Percentiles rank a stretch among this genome's conserved stretches.
phyloP scores from a whole-genome alignment of 2,329 filamentous ascomycete species.

The Botrytis hyacinthi region DNA sequence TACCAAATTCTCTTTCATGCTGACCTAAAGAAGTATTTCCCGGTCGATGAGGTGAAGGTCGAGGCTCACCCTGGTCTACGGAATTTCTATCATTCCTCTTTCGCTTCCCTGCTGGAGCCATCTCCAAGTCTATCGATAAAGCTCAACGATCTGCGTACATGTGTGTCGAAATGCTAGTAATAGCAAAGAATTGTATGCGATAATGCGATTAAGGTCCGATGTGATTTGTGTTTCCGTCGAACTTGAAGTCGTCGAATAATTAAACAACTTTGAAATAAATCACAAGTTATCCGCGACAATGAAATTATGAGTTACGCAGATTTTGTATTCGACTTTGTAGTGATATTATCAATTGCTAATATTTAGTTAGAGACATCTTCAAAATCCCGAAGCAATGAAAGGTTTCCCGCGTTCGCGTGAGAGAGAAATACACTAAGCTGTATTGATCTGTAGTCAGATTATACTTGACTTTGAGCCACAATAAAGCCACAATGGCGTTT shows the following conservation, averaged over 20 bases:
- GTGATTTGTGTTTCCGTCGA: neutral
- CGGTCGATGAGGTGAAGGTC: slow-evolving; percentile 63
- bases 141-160: slow-evolving; percentile 33
- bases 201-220: neutral
- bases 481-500: neutral
- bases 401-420: slow-evolving; percentile 22
- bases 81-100: slow-evolving; percentile 40
- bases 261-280: neutral
- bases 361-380: neutral
- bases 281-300: neutral
- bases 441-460: slow-evolving; percentile 17
- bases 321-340: neutral
- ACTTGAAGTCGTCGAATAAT: neutral
- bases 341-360: slow-evolving; percentile 1
- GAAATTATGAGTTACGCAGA: neutral
- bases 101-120: slow-evolving; percentile 38
- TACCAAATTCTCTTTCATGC: slow-evolving; percentile 55
- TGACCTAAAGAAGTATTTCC: slow-evolving; percentile 55
- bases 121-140: slow-evolving; percentile 30
- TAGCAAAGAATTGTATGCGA: neutral
- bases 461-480: neutral
- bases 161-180: slow-evolving; percentile 20
- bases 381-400: slow-evolving; percentile 7
- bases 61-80: slow-evolving; percentile 45
- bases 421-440: neutral